These are phyloP conservation scores for Neoboletus magnificus DNA, from an alignment of 768 basidiomycete genomes.

Conservation along the genomic window DNA sequence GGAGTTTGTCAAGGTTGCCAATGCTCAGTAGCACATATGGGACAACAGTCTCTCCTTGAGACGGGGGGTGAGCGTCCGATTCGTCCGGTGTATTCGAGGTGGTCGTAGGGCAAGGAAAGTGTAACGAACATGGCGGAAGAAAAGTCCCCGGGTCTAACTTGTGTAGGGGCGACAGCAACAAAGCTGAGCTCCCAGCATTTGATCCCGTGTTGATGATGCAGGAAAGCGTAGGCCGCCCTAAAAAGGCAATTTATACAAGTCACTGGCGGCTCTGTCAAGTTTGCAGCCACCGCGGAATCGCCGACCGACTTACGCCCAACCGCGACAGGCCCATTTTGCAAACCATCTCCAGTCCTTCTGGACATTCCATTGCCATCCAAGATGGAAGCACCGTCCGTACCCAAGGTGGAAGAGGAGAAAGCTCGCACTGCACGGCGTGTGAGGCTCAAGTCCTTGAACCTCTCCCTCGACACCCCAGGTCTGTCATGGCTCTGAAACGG, in stretches of 20 bases:
- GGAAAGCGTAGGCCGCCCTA: not conserved
- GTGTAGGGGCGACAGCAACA: not conserved
- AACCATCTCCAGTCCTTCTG: not conserved
- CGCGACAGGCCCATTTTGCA: slow-evolving; percentile 1
- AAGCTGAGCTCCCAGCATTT: not conserved
- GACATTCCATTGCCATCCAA: not conserved
- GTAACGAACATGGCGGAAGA: not conserved
- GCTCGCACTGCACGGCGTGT: slow-evolving; percentile 54
- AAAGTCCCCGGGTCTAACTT: not conserved
- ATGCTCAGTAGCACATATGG: not conserved
- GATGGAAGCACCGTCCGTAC: slow-evolving; percentile 23
- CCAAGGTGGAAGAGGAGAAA: slow-evolving; percentile 49
- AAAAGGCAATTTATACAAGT: slow-evolving; percentile 14
- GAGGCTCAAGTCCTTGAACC: slow-evolving; percentile 57
- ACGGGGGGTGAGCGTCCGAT: not conserved
- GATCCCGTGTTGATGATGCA: not conserved
- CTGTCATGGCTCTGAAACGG: slow-evolving; percentile 11
- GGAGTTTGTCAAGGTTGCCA: not conserved
- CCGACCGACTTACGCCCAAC: slow-evolving; percentile 7
- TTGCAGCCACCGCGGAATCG: slow-evolving; percentile 13
- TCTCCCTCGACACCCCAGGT: slow-evolving; percentile 49
- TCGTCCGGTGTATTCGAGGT: not conserved
- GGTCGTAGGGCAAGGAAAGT: not conserved
- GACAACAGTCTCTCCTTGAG: not conserved
- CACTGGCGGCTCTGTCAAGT: not conserved